These are phyloP conservation scores for Aspergillus novoparasiticus DNA, from an alignment of 2,329 filamentous ascomycete genomes.

Conservation along the genomic window DNA sequence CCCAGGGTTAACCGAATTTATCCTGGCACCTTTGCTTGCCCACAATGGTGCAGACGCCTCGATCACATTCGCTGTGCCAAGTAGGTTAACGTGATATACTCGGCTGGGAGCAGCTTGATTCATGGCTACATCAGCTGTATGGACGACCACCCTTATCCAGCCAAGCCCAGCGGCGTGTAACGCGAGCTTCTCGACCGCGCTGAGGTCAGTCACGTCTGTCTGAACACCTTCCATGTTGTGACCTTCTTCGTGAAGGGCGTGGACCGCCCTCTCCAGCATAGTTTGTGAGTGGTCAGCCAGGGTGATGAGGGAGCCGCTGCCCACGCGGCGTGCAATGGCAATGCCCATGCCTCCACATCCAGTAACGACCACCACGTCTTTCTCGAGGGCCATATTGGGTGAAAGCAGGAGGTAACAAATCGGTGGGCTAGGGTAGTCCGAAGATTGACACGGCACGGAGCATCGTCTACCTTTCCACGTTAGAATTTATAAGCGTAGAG, in stretches of 20 bases:
- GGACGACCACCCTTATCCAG: not conserved
- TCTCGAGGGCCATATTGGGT: not conserved
- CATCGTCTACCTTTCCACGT: too few relatives aligned
- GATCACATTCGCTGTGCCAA: not conserved
- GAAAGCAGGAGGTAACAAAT: not conserved
- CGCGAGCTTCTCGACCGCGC: not conserved
- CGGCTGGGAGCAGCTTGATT: not conserved
- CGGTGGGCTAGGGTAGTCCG: not conserved
- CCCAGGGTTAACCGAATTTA: too few relatives aligned
- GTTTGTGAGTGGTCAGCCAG: not conserved
- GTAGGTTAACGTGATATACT: not conserved
- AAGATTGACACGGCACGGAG: too few relatives aligned
- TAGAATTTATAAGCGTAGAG: too few relatives aligned
- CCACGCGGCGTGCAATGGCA: not conserved
- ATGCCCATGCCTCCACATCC: not conserved
- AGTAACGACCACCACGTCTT: not conserved
- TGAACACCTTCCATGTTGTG: not conserved
- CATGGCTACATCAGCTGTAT: not conserved
- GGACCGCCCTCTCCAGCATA: not conserved
- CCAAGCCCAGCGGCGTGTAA: too few relatives aligned
- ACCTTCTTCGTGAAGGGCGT: not conserved
- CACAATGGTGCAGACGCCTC: not conserved
- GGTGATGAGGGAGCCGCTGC: not conserved
- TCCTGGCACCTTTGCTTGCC: too few relatives aligned
- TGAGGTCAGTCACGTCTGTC: not conserved